Percentiles rank a stretch among this genome's conserved stretches.
Evolutionary conservation across 768 basidiomycete genomes (phyloP).

Genomic region (Chalciporus piperatus): DNA sequence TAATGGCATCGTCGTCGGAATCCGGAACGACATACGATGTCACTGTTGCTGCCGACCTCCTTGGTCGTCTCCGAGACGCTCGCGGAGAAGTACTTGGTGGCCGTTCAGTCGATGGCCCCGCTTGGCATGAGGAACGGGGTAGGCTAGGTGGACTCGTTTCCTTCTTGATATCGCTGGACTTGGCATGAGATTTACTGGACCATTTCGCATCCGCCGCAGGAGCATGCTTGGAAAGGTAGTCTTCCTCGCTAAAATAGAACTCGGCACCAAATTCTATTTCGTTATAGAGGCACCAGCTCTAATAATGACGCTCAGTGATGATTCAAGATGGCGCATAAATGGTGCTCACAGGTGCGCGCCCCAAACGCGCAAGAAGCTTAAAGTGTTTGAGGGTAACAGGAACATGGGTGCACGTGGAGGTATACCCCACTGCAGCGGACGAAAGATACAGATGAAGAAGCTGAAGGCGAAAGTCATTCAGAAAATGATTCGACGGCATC

Average conservation of each 20-base stretch:
- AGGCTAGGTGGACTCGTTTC: constrained; percentile 36
- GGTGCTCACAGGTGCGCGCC: constrained; percentile 54
- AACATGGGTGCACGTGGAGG: constrained; percentile 38
- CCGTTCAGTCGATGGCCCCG: constrained; percentile 12
- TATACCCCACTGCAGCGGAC: constrained; percentile 20
- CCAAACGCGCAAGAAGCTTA: constrained; percentile 66
- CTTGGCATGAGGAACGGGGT: constrained; percentile 21
- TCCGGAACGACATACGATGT: constrained; percentile 65
- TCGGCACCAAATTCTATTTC: constrained; percentile 64
- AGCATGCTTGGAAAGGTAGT: constrained; percentile 50
- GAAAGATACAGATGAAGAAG: constrained; percentile 47
- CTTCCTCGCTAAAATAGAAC: constrained; percentile 69
- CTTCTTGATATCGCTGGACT: constrained; percentile 38
- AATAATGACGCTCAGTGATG: neutral
- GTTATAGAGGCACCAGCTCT: constrained; percentile 56
- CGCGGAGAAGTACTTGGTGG: constrained; percentile 22
- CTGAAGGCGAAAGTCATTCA: constrained; percentile 28
- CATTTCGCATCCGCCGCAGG: constrained; percentile 23
- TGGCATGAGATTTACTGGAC: constrained; percentile 23
- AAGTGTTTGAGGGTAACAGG: constrained; percentile 78
- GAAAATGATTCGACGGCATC: neutral
- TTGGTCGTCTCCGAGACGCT: constrained; percentile 50
- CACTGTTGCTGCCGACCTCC: constrained; percentile 51
- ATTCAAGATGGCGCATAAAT: neutral
- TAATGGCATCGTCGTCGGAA: constrained; percentile 66